Conservation (phyloP, 768 basidiomycete genomes). For the Hygrocybe punicea region DNA sequence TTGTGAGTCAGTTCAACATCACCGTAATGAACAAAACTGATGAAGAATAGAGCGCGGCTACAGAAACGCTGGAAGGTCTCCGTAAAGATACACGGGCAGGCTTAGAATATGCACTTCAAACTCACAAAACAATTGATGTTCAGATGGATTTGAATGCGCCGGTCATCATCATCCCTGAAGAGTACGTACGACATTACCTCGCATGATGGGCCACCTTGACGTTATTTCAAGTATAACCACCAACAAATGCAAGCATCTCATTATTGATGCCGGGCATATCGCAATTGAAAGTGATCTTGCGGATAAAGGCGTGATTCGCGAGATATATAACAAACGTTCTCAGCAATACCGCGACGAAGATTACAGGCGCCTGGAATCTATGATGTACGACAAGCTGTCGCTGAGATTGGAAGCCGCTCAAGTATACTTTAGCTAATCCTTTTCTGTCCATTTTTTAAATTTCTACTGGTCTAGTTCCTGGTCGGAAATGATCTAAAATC, state of each 20-base stretch:
- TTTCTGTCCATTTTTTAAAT: slow-evolving; percentile 10
- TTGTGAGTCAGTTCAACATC: slow-evolving; percentile 49
- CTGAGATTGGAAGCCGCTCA: slow-evolving; percentile 86
- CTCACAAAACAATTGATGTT: slow-evolving; percentile 94
- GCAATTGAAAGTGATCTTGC: slow-evolving; percentile 88
- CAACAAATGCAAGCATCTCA: slow-evolving; percentile 75
- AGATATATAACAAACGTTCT: slow-evolving; percentile 78
- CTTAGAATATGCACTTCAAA: slow-evolving; percentile 87
- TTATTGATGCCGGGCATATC: slow-evolving; percentile 96
- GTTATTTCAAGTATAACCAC: slow-evolving; percentile 59
- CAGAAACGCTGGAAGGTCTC: slow-evolving; percentile 87
- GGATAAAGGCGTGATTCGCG: slow-evolving; percentile 72
- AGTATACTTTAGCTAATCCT: slow-evolving; percentile 43
- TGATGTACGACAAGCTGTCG: slow-evolving; percentile 93
- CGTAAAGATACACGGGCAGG: slow-evolving; percentile 93
- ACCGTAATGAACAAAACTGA: not conserved
- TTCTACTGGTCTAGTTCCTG: slow-evolving; percentile 74
- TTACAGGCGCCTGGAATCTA: slow-evolving; percentile 75
- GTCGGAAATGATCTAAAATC: slow-evolving; percentile 80
- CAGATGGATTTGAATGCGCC: slow-evolving; percentile 96
- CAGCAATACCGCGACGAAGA: slow-evolving; percentile 86
- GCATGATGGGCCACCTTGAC: slow-evolving; percentile 5
- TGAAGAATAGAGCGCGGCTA: slow-evolving; percentile 71
- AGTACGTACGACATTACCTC: slow-evolving; percentile 44
- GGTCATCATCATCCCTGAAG: slow-evolving; percentile 94